Base-by-base conservation (phyloP, 2,329 filamentous ascomycete genomes). In the Akanthomyces muscarius region DNA sequence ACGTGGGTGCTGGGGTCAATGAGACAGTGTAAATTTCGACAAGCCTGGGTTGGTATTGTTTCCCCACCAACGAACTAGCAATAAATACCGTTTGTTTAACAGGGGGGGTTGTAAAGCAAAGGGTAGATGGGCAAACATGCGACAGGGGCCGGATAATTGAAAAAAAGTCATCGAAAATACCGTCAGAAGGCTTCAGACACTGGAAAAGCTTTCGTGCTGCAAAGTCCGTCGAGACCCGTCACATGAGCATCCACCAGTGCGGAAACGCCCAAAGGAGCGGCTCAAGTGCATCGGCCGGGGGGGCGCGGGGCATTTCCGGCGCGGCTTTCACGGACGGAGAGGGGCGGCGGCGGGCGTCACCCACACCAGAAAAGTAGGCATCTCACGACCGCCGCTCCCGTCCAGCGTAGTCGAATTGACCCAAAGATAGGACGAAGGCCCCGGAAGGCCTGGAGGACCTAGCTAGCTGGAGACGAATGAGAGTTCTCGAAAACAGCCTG, bases 261-360 rank as follows among this genome's bases (percentile, higher is more conserved):
- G 57, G 57, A 61, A 36, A 61, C 36, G 28, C 16, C 28, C 16
- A 28, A 13, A 18, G 21, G 16, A 25, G 48, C 57, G 57, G 57
- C 47, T 50, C 45, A 48, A 52, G n/a, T 33, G 57, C 44, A 18
- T 33, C 33, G 52, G 33, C 52, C 25, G 50, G 21, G 28, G 4
- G 25, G 21, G 57, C 57, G 57, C 57, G 57, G 57, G 57, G 57
- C 57, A 44, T 60, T 60, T 60, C 57, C 57, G 57, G 57, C 57
- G 48, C 57, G 57, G 57, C 48, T 60, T 50, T 60, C 45, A 50
- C 56, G 57, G 21, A 14, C 30, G 28, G 21, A 4, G 48, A 25
- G 52, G 33, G 21, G 52, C 14, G 52, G 33, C 33, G 33, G 33
- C 33, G 33, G 33, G 30, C 52, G n/a, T 21, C 36, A 30, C 52